phyloP scores from a whole-genome alignment of 2,329 filamentous ascomycete genomes.

The Sclerotinia glacialis region DNA sequence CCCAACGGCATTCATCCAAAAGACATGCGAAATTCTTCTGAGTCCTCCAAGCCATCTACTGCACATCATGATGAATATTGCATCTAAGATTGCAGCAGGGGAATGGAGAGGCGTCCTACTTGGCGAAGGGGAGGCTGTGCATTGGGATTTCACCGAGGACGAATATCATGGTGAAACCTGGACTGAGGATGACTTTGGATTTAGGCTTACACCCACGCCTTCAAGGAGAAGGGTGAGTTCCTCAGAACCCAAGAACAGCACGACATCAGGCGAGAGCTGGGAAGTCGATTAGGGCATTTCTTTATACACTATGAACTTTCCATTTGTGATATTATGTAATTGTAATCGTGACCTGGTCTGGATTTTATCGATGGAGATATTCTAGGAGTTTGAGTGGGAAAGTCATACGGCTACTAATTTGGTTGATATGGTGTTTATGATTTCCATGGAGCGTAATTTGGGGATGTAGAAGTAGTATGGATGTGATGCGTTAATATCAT shows the following conservation, averaged over 20 bases:
- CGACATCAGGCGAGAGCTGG: conserved; percentile 27
- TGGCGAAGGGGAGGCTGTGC: conserved; percentile 53
- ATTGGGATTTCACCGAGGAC: conserved; percentile 54
- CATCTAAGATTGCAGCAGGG: conserved; percentile 67
- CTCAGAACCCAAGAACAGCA: neutral
- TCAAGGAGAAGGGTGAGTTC: conserved; percentile 14
- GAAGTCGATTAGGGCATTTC: conserved; percentile 28
- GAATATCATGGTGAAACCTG: conserved; percentile 51
- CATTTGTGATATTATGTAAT: conserved; percentile 12
- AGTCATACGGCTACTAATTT: conserved; percentile 3
- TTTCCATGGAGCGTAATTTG: neutral
- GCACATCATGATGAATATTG: conserved; percentile 75
- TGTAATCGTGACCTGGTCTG: conserved; percentile 4
- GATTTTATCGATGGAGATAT: neutral
- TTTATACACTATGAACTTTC: conserved; percentile 3
- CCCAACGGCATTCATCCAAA: conserved; percentile 66
- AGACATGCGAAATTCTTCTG: conserved; percentile 73
- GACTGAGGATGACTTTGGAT: conserved; percentile 58
- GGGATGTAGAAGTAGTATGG: neutral
- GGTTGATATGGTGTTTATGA: neutral
- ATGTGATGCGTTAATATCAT: conserved; percentile 1
- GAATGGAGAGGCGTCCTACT: conserved; percentile 61
- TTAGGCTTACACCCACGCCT: conserved; percentile 34
- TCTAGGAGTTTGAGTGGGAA: conserved; percentile 3
- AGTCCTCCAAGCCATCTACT: conserved; percentile 79